phyloP scores from a whole-genome alignment of 352 stramenopile genomes.

The Pythium coloratum region DNA sequence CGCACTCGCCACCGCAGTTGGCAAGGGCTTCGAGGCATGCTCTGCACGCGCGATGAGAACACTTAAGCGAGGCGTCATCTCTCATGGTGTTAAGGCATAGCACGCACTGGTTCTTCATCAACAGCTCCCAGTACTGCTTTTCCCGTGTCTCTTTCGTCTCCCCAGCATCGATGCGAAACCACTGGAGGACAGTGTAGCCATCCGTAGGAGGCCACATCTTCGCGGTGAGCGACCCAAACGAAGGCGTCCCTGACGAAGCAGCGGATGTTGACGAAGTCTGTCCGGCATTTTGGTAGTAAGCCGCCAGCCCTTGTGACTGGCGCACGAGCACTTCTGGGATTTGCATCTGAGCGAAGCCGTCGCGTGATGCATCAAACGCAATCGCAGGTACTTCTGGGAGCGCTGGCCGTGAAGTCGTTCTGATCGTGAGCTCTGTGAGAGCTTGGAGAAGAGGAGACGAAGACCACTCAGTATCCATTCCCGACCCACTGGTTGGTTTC shows the following conservation, averaged over 20 bases:
- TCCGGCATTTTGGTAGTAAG: constrained; percentile 10
- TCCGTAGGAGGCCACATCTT: constrained; percentile 67
- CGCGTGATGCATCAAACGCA: constrained; percentile 48
- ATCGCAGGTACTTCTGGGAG: constrained; percentile 25
- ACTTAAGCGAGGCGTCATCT: constrained; percentile 65
- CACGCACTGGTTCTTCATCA: constrained; percentile 59
- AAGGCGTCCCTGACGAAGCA: constrained; percentile 23
- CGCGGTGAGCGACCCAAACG: constrained; percentile 37
- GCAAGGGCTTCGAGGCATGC: constrained; percentile 56
- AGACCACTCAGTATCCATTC: background rate
- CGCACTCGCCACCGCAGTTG: constrained; percentile 58
- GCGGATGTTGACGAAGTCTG: constrained; percentile 11
- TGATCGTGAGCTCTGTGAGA: constrained; percentile 13
- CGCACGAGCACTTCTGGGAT: constrained; percentile 58
- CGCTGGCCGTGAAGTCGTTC: background rate
- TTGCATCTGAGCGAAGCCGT: constrained; percentile 69
- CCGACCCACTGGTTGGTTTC: background rate
- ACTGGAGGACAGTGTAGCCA: constrained; percentile 63
- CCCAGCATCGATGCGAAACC: constrained; percentile 59
- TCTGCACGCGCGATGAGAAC: constrained; percentile 59
- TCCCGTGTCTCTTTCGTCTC: constrained; percentile 68
- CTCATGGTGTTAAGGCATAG: constrained; percentile 46
- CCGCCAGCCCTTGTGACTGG: constrained; percentile 4
- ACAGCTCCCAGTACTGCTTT: constrained; percentile 55
- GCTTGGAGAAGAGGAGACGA: constrained; percentile 12